phyloP scores from a whole-genome alignment of 1,284 basidiomycete genomes.

The Ceratobasidium sp. region DNA sequence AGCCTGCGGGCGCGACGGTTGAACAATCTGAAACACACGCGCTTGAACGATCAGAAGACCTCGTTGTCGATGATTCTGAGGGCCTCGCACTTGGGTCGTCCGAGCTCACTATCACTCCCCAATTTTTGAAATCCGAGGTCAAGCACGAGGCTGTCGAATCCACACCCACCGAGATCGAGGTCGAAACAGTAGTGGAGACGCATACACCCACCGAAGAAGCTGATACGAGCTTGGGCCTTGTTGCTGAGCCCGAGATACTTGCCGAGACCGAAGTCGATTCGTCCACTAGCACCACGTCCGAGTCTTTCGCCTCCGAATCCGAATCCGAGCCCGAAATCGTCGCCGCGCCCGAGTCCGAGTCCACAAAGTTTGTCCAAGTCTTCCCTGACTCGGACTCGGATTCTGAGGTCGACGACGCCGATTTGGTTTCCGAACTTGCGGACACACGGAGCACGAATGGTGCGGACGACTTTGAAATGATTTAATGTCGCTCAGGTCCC shows the following conservation, averaged over 20 bases:
- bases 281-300: not conserved
- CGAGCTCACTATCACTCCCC: too few relatives aligned
- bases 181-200: not conserved
- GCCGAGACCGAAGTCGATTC: too few relatives aligned
- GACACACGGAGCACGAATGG: constrained; percentile 10
- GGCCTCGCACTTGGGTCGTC: not conserved
- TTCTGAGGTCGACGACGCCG: constrained; percentile 22
- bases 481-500: too few relatives aligned
- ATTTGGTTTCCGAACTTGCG: constrained; percentile 16
- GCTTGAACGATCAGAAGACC: not conserved
- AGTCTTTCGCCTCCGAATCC: too few relatives aligned
- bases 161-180: too few relatives aligned
- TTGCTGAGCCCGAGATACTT: too few relatives aligned
- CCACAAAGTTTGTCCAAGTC: constrained; percentile 33
- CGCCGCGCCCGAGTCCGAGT: not conserved
- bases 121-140: too few relatives aligned
- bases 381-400: constrained; percentile 37
- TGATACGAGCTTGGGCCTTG: not conserved
- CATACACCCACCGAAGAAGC: not conserved
- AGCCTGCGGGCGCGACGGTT: not conserved
- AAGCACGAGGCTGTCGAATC: too few relatives aligned
- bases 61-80: too few relatives aligned
- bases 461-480: constrained; percentile 26
- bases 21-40: not conserved
- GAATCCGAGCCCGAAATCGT: constrained; percentile 11